phyloP scores from a whole-genome alignment of 108 stramenopile species.

The Pseudonitzschia pungens region DNA sequence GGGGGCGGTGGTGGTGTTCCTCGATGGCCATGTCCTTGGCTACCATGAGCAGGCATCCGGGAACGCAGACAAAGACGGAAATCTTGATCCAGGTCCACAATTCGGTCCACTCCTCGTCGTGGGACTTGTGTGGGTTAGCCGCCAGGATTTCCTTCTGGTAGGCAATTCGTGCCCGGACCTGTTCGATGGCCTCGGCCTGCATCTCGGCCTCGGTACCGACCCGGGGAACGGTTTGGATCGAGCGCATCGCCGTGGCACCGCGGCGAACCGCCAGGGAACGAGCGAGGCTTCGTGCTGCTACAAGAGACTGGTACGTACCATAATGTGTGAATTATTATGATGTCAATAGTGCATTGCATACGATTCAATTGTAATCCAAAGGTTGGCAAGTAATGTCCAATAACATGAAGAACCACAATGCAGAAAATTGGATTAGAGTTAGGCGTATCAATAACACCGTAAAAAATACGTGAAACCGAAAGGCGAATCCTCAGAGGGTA shows the following conservation, averaged over 20 bases:
- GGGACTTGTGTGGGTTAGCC: constrained; percentile 47
- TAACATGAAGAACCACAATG: not conserved
- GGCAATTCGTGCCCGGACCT: constrained; percentile 75
- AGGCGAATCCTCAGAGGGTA: no score
- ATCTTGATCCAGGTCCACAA: constrained; percentile 89
- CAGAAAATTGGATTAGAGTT: not conserved
- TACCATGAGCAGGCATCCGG: constrained; percentile 55
- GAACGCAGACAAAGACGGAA: constrained; percentile 64
- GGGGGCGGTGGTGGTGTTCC: constrained; percentile 59
- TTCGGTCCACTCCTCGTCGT: constrained; percentile 71
- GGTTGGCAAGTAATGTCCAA: no score
- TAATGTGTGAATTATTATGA: not conserved
- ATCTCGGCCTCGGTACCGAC: constrained; percentile 69
- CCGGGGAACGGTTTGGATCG: constrained; percentile 65
- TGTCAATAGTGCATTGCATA: not conserved
- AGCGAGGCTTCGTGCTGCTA: constrained; percentile 28
- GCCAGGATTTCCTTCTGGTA: constrained; percentile 76
- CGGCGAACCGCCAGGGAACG: constrained; percentile 29
- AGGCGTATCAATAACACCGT: not conserved
- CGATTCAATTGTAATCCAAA: not conserved
- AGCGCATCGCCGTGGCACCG: constrained; percentile 29
- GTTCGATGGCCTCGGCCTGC: constrained; percentile 73
- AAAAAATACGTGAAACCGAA: no score
- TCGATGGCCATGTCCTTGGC: constrained; percentile 69
- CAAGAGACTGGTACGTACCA: constrained; percentile 25